phyloP scores from a whole-genome alignment of 306 rosid genomes.

The Macrotyloma uniflorum region DNA sequence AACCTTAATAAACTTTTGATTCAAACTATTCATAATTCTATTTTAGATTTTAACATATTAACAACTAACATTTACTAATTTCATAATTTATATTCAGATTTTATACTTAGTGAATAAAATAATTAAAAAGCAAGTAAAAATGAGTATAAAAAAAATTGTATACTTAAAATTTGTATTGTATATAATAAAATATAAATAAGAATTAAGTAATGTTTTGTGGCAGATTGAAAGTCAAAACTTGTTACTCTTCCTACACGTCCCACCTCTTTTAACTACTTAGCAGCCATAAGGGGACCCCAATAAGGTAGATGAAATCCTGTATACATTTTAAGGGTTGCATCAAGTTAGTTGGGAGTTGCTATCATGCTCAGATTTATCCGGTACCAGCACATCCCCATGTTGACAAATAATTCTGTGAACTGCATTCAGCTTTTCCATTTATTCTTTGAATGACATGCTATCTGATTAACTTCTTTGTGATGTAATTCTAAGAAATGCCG shows the following conservation, averaged over 20 bases:
- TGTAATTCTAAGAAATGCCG: slow-evolving; percentile 18
- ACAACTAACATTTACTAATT: not conserved
- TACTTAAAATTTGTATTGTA: not conserved
- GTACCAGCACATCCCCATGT: not conserved
- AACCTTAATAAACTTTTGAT: too few relatives aligned
- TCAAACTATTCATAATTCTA: not conserved
- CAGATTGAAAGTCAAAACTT: too few relatives aligned
- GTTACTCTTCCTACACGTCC: too few relatives aligned
- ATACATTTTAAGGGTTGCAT: slow-evolving; percentile 4
- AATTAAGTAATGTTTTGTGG: not conserved
- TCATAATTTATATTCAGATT: not conserved
- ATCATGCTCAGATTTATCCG: not conserved
- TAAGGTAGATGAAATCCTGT: not conserved
- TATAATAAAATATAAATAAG: not conserved
- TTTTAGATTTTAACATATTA: not conserved
- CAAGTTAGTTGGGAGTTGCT: slow-evolving; percentile 8
- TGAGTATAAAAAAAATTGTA: not conserved
- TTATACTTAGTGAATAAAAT: not conserved
- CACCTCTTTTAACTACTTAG: too few relatives aligned
- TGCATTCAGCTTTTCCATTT: slow-evolving; percentile 13
- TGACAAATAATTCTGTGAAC: slow-evolving; percentile 5
- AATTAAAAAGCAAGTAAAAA: not conserved
- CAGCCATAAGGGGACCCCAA: too few relatives aligned
- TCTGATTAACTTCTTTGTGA: not conserved
- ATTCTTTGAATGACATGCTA: slow-evolving; percentile 22